phyloP scores from a whole-genome alignment of 805 yeast species.

The Metschnikowia baotianmanensis region DNA sequence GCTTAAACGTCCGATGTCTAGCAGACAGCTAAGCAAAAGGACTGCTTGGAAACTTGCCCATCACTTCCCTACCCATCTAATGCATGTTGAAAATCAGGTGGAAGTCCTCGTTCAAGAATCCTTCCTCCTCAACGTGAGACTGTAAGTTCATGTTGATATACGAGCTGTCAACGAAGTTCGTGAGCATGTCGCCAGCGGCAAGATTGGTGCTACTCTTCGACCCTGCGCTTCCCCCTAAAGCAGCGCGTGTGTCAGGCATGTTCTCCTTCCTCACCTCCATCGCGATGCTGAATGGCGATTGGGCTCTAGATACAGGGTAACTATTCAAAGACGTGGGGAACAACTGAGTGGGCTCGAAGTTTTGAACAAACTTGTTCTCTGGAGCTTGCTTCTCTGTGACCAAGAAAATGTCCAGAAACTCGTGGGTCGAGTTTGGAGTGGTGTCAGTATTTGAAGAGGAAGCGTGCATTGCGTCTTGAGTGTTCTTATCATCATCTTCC shows the following conservation, averaged over 20 bases:
- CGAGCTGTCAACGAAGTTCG: conserved; percentile 41
- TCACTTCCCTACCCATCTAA: not conserved
- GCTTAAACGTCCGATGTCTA: no score
- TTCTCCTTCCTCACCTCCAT: conserved; percentile 6
- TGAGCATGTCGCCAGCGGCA: conserved; percentile 18
- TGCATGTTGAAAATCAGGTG: conserved; percentile 14
- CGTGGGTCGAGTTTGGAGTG: conserved; percentile 37
- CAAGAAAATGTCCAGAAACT: conserved; percentile 54
- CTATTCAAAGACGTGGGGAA: conserved; percentile 44
- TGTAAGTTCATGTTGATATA: conserved; percentile 44
- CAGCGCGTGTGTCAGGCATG: conserved; percentile 5
- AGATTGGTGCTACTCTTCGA: conserved; percentile 9
- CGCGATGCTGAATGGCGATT: conserved; percentile 25
- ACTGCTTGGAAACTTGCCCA: not conserved
- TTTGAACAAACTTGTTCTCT: conserved; percentile 43
- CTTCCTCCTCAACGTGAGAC: conserved; percentile 17
- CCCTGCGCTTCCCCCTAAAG: conserved; percentile 6
- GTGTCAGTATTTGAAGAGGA: conserved; percentile 20
- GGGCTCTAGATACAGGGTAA: conserved; percentile 36
- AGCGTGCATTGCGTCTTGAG: conserved; percentile 1
- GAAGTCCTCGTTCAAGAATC: conserved; percentile 19
- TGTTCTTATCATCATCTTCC: conserved; percentile 7
- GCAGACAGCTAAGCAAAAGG: not conserved
- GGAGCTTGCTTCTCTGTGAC: conserved; percentile 53
- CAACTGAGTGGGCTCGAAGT: conserved; percentile 56